Evolutionary conservation across 305 asterid species (phyloP), one percentile per base, ranked within the genome.

Genomic region (Striga hermonthica): DNA sequence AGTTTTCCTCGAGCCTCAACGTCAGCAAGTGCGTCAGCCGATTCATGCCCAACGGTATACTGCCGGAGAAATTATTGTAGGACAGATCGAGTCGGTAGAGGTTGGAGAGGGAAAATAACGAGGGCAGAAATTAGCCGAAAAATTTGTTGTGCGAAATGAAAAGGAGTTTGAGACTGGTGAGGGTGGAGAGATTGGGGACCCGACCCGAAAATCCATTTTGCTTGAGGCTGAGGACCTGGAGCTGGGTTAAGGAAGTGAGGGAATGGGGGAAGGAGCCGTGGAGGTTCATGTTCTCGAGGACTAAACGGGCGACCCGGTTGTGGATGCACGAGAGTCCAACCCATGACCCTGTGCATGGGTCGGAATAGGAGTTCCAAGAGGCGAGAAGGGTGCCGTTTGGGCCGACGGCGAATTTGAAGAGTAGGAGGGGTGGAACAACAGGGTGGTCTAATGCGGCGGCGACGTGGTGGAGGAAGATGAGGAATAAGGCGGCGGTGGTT

Each of bases 1-100:
- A 67, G 70, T 92, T 92, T 50, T 45, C 83, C 43, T 92, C 97
- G 3, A 92, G 77, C 41, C 84, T 67, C 43, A 92, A 64, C 38
- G 98, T 92, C 11, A 92, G 68, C 70, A 92, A 62, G 53, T 72
- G 84, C 9, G 86, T 80, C 67, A 90, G 57, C 0, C 53, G 73
- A 64, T 78, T 89, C 13, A 81, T 28, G 10, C 34, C 35, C 34
- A 28, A 60, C 5, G 97, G 89, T 5, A 90, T 62, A 4, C 60
- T 57, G 0, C 97, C 97, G 60, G 89, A 74, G 45, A 93, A 69
- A 13, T 79, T 78, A 54, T 93, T 93, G 74, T 70, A 67, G 3
- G 97, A 88, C 37, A 93, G 82, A 78, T 93, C 97, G 56, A 93
- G 91, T 0, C 97, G 81, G 80, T 82, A 86, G 15, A 92, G 78